These are phyloP conservation scores for Rhododendron mucronatum DNA, from an alignment of 148 eudicot genomes.

Conservation along the genomic window DNA sequence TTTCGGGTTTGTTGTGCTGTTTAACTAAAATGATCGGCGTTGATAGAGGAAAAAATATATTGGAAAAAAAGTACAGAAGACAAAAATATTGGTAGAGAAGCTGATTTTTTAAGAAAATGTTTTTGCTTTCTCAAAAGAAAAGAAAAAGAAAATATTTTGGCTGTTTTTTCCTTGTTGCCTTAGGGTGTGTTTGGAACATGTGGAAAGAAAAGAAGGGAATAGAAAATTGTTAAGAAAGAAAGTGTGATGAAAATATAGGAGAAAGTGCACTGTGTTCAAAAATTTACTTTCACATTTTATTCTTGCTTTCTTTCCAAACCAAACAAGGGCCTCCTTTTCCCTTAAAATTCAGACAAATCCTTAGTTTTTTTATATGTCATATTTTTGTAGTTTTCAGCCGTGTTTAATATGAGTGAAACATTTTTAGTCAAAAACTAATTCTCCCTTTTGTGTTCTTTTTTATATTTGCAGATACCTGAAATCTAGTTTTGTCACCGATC, in stretches of 20 bases:
- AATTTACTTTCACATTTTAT: background rate
- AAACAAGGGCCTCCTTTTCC: background rate
- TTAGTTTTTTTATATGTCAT: background rate
- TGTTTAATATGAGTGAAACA: background rate
- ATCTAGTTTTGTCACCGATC: constrained; percentile 65
- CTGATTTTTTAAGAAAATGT: background rate
- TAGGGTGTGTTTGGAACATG: background rate
- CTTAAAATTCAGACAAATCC: background rate
- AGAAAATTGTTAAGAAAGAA: background rate
- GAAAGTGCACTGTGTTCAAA: background rate
- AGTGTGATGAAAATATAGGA: background rate
- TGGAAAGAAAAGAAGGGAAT: background rate
- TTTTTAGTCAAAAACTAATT: background rate
- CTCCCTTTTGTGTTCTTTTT: background rate
- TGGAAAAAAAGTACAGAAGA: background rate
- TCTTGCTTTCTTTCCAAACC: background rate
- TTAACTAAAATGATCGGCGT: no score
- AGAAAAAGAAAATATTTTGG: background rate
- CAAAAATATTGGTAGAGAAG: background rate
- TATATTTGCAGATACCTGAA: constrained; percentile 64
- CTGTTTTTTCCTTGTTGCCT: background rate
- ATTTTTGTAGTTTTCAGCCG: background rate
- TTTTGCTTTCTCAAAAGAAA: background rate
- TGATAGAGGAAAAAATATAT: background rate
- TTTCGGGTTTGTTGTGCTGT: background rate